Base-by-base conservation (phyloP, 345 rosid genomes). In the Citrus hindsii region DNA sequence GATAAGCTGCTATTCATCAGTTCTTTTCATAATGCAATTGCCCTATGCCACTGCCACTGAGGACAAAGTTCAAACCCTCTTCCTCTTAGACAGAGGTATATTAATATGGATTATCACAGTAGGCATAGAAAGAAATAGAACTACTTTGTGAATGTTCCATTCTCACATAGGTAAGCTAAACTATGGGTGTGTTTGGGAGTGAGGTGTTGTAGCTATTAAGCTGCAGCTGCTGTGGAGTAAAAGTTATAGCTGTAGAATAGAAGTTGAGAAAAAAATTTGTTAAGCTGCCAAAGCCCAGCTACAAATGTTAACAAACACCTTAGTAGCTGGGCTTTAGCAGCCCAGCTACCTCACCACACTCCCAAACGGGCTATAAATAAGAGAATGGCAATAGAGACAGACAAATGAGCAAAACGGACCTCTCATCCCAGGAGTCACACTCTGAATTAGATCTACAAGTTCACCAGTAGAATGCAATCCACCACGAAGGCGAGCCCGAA, bases 381-480 rank as follows among this genome's bases (percentile, higher is more conserved):
- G 22, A 62, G 22, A 35, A 25, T 0, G n/a, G 8, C 27, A 74
- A 25, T 35, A 59, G 69, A 66, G 69, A 66, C 60, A 3, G 18
- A 46, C 18, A 35, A 72, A 72, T 30, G 21, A 74, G 35, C 61
- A 46, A 19, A 76, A 73, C 76, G 18, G 76, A 93, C 98, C 94
- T 87, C 83, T 90, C 72, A 81, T 79, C 76, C 82, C 81, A 46
- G 80, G 86, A 79, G 88, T 85, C 76, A 76, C 70, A 21, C 74
- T 75, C 21, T 81, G 85, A 69, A 95, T 93, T 61, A 93, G 90
- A 85, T 88, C 86, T 42, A 90, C 91, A 32, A 93, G 87, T 55
- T 93, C 96, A 55, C 88, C 81, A n/a, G 99, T 92, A 76, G 96
- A 85, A 86, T 91, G 96, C 89, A 95, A 83, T 62, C 98, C 98